Evolutionary conservation across 495 filamentous ascomycete species (phyloP).

Genomic region (Neurospora hispaniola): DNA sequence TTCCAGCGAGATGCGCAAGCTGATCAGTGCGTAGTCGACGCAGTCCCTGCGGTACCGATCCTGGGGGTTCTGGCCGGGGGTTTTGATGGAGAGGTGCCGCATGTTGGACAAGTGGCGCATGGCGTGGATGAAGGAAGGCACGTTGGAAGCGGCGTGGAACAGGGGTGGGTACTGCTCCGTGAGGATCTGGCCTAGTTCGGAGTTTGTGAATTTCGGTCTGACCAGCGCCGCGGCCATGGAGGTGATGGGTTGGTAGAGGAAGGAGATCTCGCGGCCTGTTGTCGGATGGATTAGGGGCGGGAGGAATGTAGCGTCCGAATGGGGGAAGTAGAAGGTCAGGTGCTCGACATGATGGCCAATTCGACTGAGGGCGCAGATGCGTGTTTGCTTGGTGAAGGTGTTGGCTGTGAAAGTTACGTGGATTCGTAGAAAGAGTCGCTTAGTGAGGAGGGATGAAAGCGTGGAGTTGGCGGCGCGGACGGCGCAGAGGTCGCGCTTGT

Average conservation of each 20-base stretch:
- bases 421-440: slow-evolving; percentile 42
- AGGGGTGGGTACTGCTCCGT: slow-evolving; percentile 71
- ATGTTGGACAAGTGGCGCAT: slow-evolving; percentile 52
- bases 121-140: slow-evolving; percentile 63
- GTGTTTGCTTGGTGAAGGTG: slow-evolving; percentile 56
- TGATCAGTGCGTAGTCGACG: slow-evolving; percentile 76
- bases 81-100: slow-evolving; percentile 57
- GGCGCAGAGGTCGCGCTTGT: slow-evolving; percentile 39
- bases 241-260: slow-evolving; percentile 63
- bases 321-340: slow-evolving; percentile 59
- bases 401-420: slow-evolving; percentile 56
- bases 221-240: slow-evolving; percentile 34
- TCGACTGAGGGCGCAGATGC: slow-evolving; percentile 56
- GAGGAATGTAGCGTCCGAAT: slow-evolving; percentile 60
- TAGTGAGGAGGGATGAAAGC: slow-evolving; percentile 42
- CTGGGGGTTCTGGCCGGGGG: slow-evolving; percentile 54
- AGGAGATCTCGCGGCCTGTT: slow-evolving; percentile 60
- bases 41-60: slow-evolving; percentile 61
- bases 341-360: slow-evolving; percentile 63
- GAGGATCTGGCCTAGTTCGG: slow-evolving; percentile 55
- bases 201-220: slow-evolving; percentile 53
- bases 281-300: slow-evolving; percentile 61
- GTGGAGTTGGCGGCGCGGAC: slow-evolving; percentile 39
- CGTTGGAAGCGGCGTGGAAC: slow-evolving; percentile 78
- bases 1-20: slow-evolving; percentile 65